Evolutionary conservation across 106 monocot genomes (phyloP), one percentile per base, ranked within the genome.

Genomic region (Posidonia australis): DNA sequence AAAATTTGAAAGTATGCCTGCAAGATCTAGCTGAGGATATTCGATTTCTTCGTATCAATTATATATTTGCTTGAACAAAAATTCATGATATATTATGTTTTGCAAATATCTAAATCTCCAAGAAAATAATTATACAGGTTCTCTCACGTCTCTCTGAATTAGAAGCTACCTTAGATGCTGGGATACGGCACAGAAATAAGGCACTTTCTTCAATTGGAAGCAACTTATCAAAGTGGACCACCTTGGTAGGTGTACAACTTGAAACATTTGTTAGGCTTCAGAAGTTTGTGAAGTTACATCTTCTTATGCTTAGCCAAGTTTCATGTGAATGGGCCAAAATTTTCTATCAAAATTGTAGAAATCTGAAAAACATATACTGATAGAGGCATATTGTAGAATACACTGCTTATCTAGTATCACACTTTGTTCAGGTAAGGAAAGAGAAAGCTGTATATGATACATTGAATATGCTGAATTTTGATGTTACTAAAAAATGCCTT

Each of bases 381-480:
- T 2, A 6, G 27, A 10, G 17, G 19, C 19, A 11, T 26, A 10
- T 59, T 63, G 10, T 60, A 59, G 16, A 46, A 9, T 26, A 23
- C 21, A 28, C 36, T 54, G 52, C 67, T 61, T 19, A 51, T 2
- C 5, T 18, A 17, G 10, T 61, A 48, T 64, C 32, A 10, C 29
- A 30, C 23, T 54, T 48, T 58, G 43, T 69, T 23, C 72, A 98
- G 96, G 96, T 98, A 3, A 82, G 71, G 77, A 98, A 79, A 63
- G 96, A 98, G 82, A 98, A 98, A 69, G 87, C 87, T 75, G 87
- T 98, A 19, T 90, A 91, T 71, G 96, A 90, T 66, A 91, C 90
- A 65, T 66, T 98, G 70, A 98, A 98, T 73, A 91, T 85, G 90
- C 90, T 98, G 56, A 91, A 87, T 67, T 90, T 98, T 72, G 96